Conservation (phyloP, 129 eudicot genomes). For the Arctium minus region DNA sequence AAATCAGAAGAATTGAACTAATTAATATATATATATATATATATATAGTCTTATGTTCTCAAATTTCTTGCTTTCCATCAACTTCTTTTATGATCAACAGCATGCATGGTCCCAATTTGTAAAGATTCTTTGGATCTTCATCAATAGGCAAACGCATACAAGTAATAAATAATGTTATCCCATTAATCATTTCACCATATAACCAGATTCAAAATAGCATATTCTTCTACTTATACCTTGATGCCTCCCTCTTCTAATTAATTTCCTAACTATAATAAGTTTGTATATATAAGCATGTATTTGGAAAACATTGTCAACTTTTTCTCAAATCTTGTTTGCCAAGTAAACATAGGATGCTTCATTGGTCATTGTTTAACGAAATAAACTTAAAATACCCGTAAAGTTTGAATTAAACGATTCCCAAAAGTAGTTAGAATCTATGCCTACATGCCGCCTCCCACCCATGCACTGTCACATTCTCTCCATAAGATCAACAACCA, state of each 20-base stretch:
- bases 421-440: neutral
- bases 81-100: neutral
- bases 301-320: neutral
- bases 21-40: neutral
- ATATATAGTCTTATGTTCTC: neutral
- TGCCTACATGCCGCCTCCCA: neutral
- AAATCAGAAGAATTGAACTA: neutral
- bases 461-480: conserved; percentile 25
- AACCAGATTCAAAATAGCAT: conserved; percentile 17
- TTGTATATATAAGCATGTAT: neutral
- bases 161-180: conserved; percentile 12
- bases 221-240: conserved; percentile 26
- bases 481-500: conserved; percentile 34
- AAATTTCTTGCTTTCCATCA: conserved; percentile 1
- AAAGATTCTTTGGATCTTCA: conserved; percentile 13
- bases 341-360: neutral
- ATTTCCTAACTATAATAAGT: neutral
- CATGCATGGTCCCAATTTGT: neutral
- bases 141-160: neutral
- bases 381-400: neutral
- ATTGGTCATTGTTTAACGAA: neutral
- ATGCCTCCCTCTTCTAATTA: conserved; percentile 8
- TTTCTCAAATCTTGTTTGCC: neutral
- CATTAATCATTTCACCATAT: conserved; percentile 9
- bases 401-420: neutral